Percentiles rank a stretch among this genome's conserved stretches.
Evolutionary conservation across 441 rosid species (phyloP).

Genomic region (Theobroma grandiflorum): DNA sequence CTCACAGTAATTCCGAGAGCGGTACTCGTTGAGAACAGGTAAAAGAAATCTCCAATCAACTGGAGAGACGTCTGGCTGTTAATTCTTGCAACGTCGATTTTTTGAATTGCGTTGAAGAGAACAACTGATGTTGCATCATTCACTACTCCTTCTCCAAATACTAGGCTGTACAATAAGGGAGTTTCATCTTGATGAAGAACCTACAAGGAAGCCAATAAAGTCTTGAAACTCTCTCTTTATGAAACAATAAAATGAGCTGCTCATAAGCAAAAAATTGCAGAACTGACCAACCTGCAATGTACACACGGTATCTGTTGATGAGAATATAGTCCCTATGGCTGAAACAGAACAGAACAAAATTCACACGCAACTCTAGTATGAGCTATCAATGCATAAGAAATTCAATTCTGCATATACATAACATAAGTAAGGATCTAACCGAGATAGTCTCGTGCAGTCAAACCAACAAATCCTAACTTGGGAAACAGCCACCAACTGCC

Average conservation of each 20-base stretch:
- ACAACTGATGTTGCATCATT: slow-evolving; percentile 93
- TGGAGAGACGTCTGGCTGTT: slow-evolving; percentile 50
- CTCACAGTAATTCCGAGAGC: slow-evolving; percentile 74
- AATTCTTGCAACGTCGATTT: slow-evolving; percentile 63
- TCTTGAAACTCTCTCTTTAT: background rate
- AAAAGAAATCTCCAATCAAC: slow-evolving; percentile 67
- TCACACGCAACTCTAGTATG: slow-evolving; percentile 12
- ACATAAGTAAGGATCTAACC: slow-evolving; percentile 48
- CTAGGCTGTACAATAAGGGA: slow-evolving; percentile 84
- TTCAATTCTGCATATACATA: background rate
- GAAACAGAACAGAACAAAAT: slow-evolving; percentile 40
- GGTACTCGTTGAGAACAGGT: slow-evolving; percentile 84
- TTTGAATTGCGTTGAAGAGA: slow-evolving; percentile 83
- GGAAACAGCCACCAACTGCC: slow-evolving; percentile 90
- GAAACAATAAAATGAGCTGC: background rate
- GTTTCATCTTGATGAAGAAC: slow-evolving; percentile 94
- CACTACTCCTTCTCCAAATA: slow-evolving; percentile 95
- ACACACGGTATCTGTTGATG: slow-evolving; percentile 91
- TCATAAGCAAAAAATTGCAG: background rate
- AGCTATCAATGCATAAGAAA: background rate
- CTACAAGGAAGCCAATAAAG: slow-evolving; percentile 36
- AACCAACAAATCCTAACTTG: slow-evolving; percentile 61
- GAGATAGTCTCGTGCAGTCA: slow-evolving; percentile 66
- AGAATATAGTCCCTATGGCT: slow-evolving; percentile 92
- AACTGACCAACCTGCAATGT: slow-evolving; percentile 78